Evolutionary conservation across 495 filamentous ascomycete genomes (phyloP).

Genomic region (Aspergillus cavernicola): DNA sequence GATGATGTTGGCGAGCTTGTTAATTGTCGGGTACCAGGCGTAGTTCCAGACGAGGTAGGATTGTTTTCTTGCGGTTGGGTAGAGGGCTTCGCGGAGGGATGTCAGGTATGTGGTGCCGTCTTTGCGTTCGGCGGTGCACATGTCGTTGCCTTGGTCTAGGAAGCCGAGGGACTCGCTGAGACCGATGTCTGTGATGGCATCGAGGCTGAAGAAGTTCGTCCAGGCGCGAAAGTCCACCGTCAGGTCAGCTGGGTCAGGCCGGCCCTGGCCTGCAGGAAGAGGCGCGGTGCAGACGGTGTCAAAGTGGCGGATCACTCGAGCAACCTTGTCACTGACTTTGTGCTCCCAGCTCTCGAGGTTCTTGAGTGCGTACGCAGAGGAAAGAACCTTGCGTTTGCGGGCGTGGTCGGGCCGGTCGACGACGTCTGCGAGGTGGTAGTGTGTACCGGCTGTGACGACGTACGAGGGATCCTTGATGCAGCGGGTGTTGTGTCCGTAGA

Average conservation of each 20-base stretch:
- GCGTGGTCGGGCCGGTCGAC: slow-evolving; percentile 46
- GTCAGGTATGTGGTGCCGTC: slow-evolving; percentile 41
- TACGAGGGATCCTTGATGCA: slow-evolving; percentile 50
- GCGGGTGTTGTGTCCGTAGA: slow-evolving; percentile 52
- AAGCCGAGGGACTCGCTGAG: slow-evolving; percentile 50
- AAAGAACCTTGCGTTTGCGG: slow-evolving; percentile 48
- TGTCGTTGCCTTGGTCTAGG: slow-evolving; percentile 44
- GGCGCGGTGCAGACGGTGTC: slow-evolving; percentile 32
- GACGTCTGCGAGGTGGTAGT: slow-evolving; percentile 45
- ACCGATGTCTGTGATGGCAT: slow-evolving; percentile 53
- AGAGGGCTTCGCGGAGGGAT: slow-evolving; percentile 43
- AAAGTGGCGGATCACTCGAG: slow-evolving; percentile 38
- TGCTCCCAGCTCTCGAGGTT: slow-evolving; percentile 54
- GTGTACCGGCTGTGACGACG: slow-evolving; percentile 33
- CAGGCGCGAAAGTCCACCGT: slow-evolving; percentile 43
- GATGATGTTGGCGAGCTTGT: slow-evolving; percentile 29
- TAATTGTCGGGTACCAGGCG: slow-evolving; percentile 37
- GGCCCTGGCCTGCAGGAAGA: slow-evolving; percentile 22
- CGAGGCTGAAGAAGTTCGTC: slow-evolving; percentile 44
- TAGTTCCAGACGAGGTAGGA: slow-evolving; percentile 47
- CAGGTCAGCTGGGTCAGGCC: slow-evolving; percentile 23
- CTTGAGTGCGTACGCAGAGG: slow-evolving; percentile 51
- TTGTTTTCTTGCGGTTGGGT: slow-evolving; percentile 41
- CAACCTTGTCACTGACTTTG: slow-evolving; percentile 51
- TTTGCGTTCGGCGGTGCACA: slow-evolving; percentile 32